phyloP scores from a whole-genome alignment of 495 filamentous ascomycete genomes.

The Podospora australis region DNA sequence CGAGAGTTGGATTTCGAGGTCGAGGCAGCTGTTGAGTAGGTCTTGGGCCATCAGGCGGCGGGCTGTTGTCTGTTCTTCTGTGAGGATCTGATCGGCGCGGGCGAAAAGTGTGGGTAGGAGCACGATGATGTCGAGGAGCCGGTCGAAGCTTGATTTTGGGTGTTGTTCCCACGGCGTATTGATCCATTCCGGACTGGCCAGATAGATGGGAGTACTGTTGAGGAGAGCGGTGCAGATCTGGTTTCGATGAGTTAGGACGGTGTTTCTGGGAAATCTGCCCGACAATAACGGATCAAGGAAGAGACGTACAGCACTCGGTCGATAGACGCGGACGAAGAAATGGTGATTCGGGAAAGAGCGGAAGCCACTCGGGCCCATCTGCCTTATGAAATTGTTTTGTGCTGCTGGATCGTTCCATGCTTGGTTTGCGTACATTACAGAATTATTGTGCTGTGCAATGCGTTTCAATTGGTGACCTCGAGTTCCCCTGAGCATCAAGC shows the following conservation, averaged over 20 bases:
- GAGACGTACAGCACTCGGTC: conserved; percentile 34
- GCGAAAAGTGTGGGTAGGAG: conserved; percentile 32
- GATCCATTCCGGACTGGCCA: conserved; percentile 38
- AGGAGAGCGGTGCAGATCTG: conserved; percentile 40
- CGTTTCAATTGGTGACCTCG: no score
- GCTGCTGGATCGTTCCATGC: conserved; percentile 23
- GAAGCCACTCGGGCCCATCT: conserved; percentile 34
- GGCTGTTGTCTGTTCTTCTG: conserved; percentile 20
- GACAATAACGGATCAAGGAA: background rate
- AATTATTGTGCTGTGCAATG: conserved; percentile 29
- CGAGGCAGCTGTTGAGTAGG: conserved; percentile 33
- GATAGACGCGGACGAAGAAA: conserved; percentile 43
- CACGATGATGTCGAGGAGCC: conserved; percentile 36
- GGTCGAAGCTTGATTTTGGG: conserved; percentile 37
- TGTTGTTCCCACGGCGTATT: conserved; percentile 38
- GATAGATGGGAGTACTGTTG: conserved; percentile 36
- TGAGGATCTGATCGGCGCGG: conserved; percentile 28
- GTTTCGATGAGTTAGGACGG: background rate
- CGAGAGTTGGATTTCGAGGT: conserved; percentile 33
- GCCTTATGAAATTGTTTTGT: conserved; percentile 26
- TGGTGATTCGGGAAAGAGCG: conserved; percentile 41
- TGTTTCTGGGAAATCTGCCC: no score
- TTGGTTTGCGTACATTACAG: no score
- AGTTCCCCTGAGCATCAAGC: no score
- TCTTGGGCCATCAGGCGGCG: conserved; percentile 36